Evolutionary conservation across 371 early-diverging fungal species (phyloP), one percentile per base, ranked within the genome.

Genomic region (Capillidium heterosporum): DNA sequence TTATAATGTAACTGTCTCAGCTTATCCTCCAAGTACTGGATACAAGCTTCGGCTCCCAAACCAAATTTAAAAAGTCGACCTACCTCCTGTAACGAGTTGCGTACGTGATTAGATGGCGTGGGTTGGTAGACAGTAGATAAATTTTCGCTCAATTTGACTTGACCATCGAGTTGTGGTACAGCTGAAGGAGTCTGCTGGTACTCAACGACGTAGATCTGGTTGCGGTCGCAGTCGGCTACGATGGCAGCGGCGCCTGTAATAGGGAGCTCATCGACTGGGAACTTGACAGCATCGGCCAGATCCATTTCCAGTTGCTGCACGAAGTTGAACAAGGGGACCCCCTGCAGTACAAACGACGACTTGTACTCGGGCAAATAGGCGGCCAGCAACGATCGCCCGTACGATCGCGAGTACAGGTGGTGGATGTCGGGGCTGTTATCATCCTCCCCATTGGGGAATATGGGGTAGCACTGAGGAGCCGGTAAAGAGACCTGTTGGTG

Each of bases 351-450:
- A 61, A 78, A 78, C 48, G 77, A 78, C 1, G 81, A 69, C 61
- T 74, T 73, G 56, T 77, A 80, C 1, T 63, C 64, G 15, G 72
- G 70, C 54, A 73, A 72, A 40, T 74, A 78, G 8, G 73, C 67
- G 27, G 67, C 77, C 78, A 80, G 75, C 43, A 80, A 60, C 8
- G 81, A 80, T 44, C 81, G 70, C 7, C 78, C 81, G 54, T 77
- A 80, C 7, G 77, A 78, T 61, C 78, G 78, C 27, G 75, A 70
- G 59, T 68, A 80, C 15, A 80, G 53, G 31, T 27, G 31, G 26
- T 19, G 67, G 61, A 62, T 77, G 70, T 26, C 71, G 70, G n/a
- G 71, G 59, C 15, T 57, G 48, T 29, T 47, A 19, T 28, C 63
- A 53, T 4, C 61, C 48, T 8, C 39, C n/a, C n/a, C n/a, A n/a